A percentile compares a stretch with the other conserved stretches of the same genome.
Conservation (phyloP, 805 yeast species). For the Cyberlindnera nakhonratchasimensis region DNA sequence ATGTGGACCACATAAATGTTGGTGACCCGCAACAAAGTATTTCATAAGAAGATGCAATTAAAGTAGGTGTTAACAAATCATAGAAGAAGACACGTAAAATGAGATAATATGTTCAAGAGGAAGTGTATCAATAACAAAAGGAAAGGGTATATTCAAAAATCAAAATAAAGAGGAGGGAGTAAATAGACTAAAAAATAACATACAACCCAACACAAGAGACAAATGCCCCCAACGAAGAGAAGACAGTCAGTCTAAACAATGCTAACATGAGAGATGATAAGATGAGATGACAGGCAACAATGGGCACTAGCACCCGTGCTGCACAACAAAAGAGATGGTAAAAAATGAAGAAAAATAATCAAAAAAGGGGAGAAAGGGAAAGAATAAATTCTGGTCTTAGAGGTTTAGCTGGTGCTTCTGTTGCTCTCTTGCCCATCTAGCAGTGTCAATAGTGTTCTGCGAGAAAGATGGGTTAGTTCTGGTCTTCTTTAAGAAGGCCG, state of each 20-base stretch:
- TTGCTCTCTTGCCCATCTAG: conserved; percentile 94
- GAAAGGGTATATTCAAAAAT: conserved; percentile 15
- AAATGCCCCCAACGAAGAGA: not conserved
- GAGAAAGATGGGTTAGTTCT: conserved; percentile 60
- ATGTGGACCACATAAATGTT: too few species aligned
- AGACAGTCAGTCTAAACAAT: conserved; percentile 1
- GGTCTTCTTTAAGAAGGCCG: conserved; percentile 69
- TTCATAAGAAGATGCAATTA: conserved; percentile 2
- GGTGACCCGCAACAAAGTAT: not conserved
- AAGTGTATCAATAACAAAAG: conserved; percentile 1
- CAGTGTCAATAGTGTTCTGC: conserved; percentile 79
- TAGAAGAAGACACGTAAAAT: not conserved
- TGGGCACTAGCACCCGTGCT: not conserved
- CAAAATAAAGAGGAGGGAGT: conserved; percentile 3
- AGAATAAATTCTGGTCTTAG: conserved; percentile 6
- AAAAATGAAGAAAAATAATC: conserved; percentile 5
- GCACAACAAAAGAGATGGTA: not conserved
- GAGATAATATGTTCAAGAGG: not conserved
- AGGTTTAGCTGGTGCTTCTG: conserved; percentile 24
- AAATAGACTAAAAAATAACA: conserved; percentile 1
- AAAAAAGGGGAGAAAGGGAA: conserved; percentile 9
- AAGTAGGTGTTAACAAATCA: not conserved
- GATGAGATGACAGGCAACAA: conserved; percentile 6
- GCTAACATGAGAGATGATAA: conserved; percentile 1
- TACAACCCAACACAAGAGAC: not conserved